Evolutionary conservation across 2,329 filamentous ascomycete species (phyloP), one percentile per base, ranked within the genome.

Genomic region (Neoscytalidium dimidiatum): DNA sequence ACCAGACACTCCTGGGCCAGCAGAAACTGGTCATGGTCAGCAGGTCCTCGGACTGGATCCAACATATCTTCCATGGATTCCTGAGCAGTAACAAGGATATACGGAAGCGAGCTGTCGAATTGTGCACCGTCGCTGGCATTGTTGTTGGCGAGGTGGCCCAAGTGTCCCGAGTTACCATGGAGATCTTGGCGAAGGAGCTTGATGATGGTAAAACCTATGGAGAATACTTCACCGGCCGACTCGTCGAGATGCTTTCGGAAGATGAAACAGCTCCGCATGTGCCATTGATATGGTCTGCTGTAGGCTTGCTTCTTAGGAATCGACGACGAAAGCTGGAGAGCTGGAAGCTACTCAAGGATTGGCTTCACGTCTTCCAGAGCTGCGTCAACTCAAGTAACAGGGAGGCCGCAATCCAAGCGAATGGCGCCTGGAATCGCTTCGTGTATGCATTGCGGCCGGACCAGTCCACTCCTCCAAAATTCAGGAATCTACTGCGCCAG

Each of bases 241-340:
- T 98, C 62, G 85, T 85, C 64, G 81, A 83, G 11, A 92, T 95
- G 88, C 83, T 90, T 21, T 44, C 26, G 9, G 33, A 65, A n/a
- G 85, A 88, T 68, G 85, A 88, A 13, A 84, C 86, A 23, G 86
- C 86, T 9, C 76, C 83, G 0, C 83, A 87, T 43, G 93, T 96
- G 0, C 94, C 95, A 5, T 91, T 93, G 69, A 92, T 98, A 23
- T 98, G 94, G 94, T 90, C 91, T 66, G 86, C 92, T 38, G 82
- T 96, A 2, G 87, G 94, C 6, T 83, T 97, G 1, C 87, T 97
- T 64, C 81, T 97, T 53, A 88, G 90, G 62, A 82, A 78, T 67
- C 79, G 87, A 79, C 77, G 88, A 75, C 68, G 83, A 81, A 72
- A 87, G 81, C 68, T 88, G 74, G 79, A 85, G 28, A 76, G 80